Evolutionary conservation across 2,329 filamentous ascomycete species (phyloP), one percentile per base, ranked within the genome.

Genomic region (Ophiosphaerella narmari): DNA sequence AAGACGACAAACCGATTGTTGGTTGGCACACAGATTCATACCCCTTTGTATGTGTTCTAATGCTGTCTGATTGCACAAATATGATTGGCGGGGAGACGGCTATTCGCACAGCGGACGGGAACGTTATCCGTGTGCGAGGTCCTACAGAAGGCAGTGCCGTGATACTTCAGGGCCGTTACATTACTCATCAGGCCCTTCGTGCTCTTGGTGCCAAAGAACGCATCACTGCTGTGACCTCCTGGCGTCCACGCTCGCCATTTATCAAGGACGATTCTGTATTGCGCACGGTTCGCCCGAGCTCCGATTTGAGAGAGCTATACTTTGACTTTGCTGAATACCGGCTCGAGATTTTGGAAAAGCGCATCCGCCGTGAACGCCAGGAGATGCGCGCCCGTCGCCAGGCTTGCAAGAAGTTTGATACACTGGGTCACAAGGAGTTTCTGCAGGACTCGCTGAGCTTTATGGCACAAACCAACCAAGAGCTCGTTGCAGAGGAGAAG

Each of bases 21-120:
- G 82, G 79, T 33, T 87, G 84, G 84, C 84, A 87, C 69, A 81
- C 75, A 0, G 86, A 87, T 66, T 84, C 81, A 62, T 87, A 85
- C 63, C 84, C 85, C 0, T 88, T 87, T 62, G 85, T 88, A n/a
- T 87, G 84, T 57, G 84, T 88, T n/a, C 77, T 80, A 7, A 88
- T 87, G 84, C 77, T 87, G 24, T 84, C 82, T 32, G 84, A 87
- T 60, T 86, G 83, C 55, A 78, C 77, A 0, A 74, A 76, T 33
- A 87, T 87, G 85, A 72, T 84, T 11, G 85, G 85, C 8, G 85
- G 85, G 4, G 85, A 87, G 70, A 87, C 85, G 0, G 84, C 81
- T 1, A 66, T 87, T n/a, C 76, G 78, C 33, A 84, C 75, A 1
- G 79, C 74, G 1, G 74, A 75, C 21, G 82, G 82, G 2, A 76